A percentile compares a stretch with the other conserved stretches of the same genome.
phyloP scores from a whole-genome alignment of 176 grass and related monocot genomes.

The Phoenix dactylifera region DNA sequence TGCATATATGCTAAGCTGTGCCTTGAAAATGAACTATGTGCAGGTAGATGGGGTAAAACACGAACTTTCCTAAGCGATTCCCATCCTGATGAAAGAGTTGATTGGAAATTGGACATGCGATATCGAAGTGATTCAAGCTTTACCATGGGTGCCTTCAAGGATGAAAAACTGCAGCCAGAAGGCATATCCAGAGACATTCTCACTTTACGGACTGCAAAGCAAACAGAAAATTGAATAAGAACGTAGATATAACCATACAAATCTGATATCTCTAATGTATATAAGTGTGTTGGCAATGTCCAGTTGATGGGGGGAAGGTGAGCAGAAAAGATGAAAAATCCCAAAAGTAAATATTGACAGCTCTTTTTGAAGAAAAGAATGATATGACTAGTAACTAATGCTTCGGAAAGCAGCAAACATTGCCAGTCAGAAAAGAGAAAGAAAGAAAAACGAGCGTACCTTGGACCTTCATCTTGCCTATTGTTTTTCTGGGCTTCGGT shows the following conservation, averaged over 20 bases:
- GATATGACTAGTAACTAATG: background rate
- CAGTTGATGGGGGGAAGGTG: too few species aligned
- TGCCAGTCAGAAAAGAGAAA: background rate
- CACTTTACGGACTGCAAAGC: slow-evolving; percentile 72
- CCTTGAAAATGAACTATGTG: slow-evolving; percentile 74
- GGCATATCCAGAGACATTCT: slow-evolving; percentile 97
- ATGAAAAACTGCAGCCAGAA: slow-evolving; percentile 76
- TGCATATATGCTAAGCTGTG: slow-evolving; percentile 97
- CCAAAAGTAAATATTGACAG: too few species aligned
- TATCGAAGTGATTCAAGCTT: slow-evolving; percentile 66
- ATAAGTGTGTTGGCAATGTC: too few species aligned
- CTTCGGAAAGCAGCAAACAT: background rate
- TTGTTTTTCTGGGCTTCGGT: slow-evolving; percentile 83
- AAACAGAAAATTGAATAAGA: slow-evolving; percentile 19
- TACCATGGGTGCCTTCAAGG: slow-evolving; percentile 42
- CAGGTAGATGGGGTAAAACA: slow-evolving; percentile 55
- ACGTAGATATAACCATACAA: background rate
- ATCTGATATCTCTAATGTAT: background rate
- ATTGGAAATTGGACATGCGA: slow-evolving; percentile 70
- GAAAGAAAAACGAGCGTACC: slow-evolving; percentile 27
- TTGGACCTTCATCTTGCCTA: slow-evolving; percentile 99
- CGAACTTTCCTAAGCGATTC: slow-evolving; percentile 73
- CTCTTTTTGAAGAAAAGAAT: too few species aligned
- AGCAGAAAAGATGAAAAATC: too few species aligned
- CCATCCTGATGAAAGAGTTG: slow-evolving; percentile 72